These are phyloP conservation scores for Neonectria ditissima DNA, from an alignment of 2,329 filamentous ascomycete genomes.

Conservation along the genomic window DNA sequence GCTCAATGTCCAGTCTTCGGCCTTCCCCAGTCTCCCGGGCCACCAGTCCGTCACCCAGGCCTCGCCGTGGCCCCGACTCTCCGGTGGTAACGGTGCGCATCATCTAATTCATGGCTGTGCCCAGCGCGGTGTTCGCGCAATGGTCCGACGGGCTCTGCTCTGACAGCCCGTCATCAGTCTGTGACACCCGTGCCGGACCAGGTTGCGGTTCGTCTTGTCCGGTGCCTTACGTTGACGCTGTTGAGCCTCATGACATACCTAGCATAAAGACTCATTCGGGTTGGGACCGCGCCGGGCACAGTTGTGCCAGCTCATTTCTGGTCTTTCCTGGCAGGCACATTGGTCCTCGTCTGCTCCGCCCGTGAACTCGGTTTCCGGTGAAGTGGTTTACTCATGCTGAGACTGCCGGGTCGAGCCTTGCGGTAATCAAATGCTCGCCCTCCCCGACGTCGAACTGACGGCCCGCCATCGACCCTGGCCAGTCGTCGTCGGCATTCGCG, in stretches of 20 bases:
- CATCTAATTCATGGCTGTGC: constrained; percentile 8
- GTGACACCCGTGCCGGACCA: constrained; percentile 1
- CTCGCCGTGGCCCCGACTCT: constrained; percentile 20
- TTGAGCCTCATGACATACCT: constrained; percentile 26
- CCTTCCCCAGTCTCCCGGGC: constrained; percentile 22
- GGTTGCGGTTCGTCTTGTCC: constrained; percentile 2
- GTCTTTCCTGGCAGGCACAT: neutral
- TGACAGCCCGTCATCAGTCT: constrained; percentile 23
- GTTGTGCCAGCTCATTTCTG: constrained; percentile 28
- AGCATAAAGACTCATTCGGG: constrained; percentile 2
- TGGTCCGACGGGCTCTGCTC: constrained; percentile 26
- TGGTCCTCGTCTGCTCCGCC: constrained; percentile 1
- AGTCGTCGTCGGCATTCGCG: neutral
- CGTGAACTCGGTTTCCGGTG: constrained; percentile 23
- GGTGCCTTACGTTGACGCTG: neutral
- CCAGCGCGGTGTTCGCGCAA: constrained; percentile 30
- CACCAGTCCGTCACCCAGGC: constrained; percentile 10
- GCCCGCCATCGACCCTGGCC: constrained; percentile 7
- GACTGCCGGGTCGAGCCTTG: constrained; percentile 17
- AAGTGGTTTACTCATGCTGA: constrained; percentile 23
- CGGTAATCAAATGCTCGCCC: neutral
- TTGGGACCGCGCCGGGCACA: constrained; percentile 2
- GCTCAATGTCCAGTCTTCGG: constrained; percentile 31
- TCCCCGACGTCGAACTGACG: neutral
- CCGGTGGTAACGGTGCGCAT: constrained; percentile 38